phyloP scores from a whole-genome alignment of 1,139 yeast genomes.

The Lodderomyces jiufengensis region DNA sequence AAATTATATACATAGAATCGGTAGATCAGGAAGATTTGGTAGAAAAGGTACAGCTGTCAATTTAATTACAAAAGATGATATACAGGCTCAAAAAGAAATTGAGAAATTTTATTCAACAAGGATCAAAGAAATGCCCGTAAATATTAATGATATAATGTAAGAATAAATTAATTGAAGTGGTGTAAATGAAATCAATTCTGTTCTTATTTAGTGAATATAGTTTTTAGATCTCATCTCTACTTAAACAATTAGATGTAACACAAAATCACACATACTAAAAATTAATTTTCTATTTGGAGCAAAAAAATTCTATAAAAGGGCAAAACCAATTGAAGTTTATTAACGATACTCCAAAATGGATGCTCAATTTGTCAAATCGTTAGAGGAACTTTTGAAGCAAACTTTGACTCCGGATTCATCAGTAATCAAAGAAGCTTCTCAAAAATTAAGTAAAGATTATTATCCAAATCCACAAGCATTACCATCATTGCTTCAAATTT shows the following conservation, averaged over 20 bases:
- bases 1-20: constrained; percentile 90
- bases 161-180: no score
- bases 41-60: constrained; percentile 94
- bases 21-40: constrained; percentile 94
- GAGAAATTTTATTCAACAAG: constrained; percentile 75
- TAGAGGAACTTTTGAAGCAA: constrained; percentile 76
- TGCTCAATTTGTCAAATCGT: constrained; percentile 59
- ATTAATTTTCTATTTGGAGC: no score
- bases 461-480: constrained; percentile 70
- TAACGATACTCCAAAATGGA: constrained; percentile 56
- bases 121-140: constrained; percentile 86
- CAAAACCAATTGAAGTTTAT: no score
- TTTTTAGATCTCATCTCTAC: no score
- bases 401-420: constrained; percentile 75
- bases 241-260: no score
- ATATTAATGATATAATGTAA: constrained; percentile 49
- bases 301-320: no score
- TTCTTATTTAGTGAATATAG: no score
- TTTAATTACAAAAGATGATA: constrained; percentile 73
- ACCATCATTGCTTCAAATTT: constrained; percentile 78
- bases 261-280: no score
- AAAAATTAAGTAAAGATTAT: constrained; percentile 67
- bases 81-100: constrained; percentile 56
- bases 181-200: no score
- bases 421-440: constrained; percentile 80